Conservation (phyloP, 2,329 filamentous ascomycete species). For the Penicillium sp. region DNA sequence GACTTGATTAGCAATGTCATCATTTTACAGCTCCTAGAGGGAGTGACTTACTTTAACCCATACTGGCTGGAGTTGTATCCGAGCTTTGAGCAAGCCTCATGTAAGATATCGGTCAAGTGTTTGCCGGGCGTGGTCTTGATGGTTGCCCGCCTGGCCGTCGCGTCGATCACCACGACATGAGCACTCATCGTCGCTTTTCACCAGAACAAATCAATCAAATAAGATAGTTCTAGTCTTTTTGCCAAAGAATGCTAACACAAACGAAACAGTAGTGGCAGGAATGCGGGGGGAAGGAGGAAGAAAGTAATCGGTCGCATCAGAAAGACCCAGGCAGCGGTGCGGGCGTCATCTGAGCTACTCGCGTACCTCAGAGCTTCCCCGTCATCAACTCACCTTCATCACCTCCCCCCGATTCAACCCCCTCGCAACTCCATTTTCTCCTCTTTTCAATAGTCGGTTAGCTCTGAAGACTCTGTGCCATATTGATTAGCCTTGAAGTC, state of each 20-base stretch:
- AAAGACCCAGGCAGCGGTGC: slow-evolving; percentile 31
- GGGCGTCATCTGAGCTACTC: slow-evolving; percentile 36
- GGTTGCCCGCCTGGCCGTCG: slow-evolving; percentile 72
- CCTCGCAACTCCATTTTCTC: slow-evolving; percentile 15
- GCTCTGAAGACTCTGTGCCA: slow-evolving; percentile 10
- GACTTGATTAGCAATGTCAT: slow-evolving; percentile 13
- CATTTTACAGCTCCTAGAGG: background rate
- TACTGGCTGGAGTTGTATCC: slow-evolving; percentile 72
- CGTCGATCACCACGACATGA: slow-evolving; percentile 84
- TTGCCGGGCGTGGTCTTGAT: slow-evolving; percentile 83
- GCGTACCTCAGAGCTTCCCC: slow-evolving; percentile 33
- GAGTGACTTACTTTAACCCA: slow-evolving; percentile 68
- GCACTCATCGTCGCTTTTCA: slow-evolving; percentile 66
- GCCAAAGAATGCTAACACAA: background rate
- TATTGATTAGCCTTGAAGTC: slow-evolving; percentile 18
- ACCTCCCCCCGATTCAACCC: slow-evolving; percentile 20
- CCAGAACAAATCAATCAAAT: background rate
- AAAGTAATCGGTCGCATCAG: slow-evolving; percentile 28
- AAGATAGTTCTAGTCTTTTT: slow-evolving; percentile 7
- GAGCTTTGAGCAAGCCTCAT: slow-evolving; percentile 84
- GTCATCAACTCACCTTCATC: slow-evolving; percentile 25
- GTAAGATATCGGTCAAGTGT: slow-evolving; percentile 79
- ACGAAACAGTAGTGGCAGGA: background rate
- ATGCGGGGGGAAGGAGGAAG: slow-evolving; percentile 20
- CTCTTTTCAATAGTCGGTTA: slow-evolving; percentile 9